Conservation (phyloP, 2,329 filamentous ascomycete species). For the Colletotrichum sp. region DNA sequence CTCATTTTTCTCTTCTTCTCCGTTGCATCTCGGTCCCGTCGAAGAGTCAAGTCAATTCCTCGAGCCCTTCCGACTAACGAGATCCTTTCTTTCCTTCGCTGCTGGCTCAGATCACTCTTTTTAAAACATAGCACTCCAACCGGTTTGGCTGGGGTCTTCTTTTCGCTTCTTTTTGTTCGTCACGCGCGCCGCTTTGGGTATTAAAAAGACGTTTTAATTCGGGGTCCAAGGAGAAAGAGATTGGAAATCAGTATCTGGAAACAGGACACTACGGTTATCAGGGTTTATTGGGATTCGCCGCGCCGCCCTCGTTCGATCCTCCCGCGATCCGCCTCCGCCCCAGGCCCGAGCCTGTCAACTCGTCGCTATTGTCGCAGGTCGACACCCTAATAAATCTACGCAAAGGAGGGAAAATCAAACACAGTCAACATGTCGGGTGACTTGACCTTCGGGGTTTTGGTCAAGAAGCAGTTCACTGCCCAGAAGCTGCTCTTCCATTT, state of each 20-base stretch:
- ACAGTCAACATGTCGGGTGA: conserved; percentile 43
- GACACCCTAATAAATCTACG: conserved; percentile 41
- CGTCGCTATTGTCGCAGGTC: conserved; percentile 57
- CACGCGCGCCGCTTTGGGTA: conserved; percentile 6
- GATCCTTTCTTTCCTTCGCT: conserved; percentile 50
- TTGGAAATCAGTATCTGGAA: background rate
- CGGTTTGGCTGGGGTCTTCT: conserved; percentile 24
- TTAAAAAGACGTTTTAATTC: conserved; percentile 20
- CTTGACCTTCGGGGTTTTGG: conserved; percentile 35
- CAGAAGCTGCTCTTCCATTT: conserved; percentile 80
- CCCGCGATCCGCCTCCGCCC: conserved; percentile 2
- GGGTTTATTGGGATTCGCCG: conserved; percentile 2
- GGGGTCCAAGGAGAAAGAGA: conserved; percentile 5
- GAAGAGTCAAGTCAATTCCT: conserved; percentile 44
- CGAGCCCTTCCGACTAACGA: conserved; percentile 38
- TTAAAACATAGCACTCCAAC: conserved; percentile 17
- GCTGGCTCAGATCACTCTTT: conserved; percentile 65
- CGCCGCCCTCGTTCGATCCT: background rate
- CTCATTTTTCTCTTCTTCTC: conserved; percentile 35
- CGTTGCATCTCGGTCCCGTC: conserved; percentile 45
- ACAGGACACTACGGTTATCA: background rate
- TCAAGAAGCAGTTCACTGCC: conserved; percentile 70
- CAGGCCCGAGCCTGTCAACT: conserved; percentile 23
- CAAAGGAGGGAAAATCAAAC: conserved; percentile 28
- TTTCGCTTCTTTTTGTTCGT: conserved; percentile 33